Conservation (phyloP, 2,329 filamentous ascomycete species). For the Aspergillus melleus region DNA sequence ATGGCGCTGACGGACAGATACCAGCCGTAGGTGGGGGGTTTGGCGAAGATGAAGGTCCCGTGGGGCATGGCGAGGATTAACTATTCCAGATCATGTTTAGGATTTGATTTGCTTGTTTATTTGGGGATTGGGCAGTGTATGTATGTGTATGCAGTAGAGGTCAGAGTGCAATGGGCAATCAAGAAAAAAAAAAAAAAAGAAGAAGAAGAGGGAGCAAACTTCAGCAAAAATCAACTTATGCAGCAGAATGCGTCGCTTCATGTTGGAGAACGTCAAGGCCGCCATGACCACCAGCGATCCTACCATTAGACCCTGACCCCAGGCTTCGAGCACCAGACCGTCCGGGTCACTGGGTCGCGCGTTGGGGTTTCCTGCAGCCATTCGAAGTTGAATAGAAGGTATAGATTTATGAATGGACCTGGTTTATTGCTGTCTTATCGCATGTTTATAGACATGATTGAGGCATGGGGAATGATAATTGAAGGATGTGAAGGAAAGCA, state of each 20-base stretch:
- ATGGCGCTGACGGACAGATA: conserved; percentile 63
- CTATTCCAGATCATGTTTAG: conserved; percentile 30
- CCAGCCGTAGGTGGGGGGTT: conserved; percentile 60
- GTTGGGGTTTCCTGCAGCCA: conserved; percentile 14
- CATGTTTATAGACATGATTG: background rate
- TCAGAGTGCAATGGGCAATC: background rate
- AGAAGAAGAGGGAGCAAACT: conserved; percentile 29
- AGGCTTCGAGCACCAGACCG: conserved; percentile 46
- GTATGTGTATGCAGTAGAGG: background rate
- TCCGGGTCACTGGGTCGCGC: conserved; percentile 29
- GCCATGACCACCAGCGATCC: conserved; percentile 52
- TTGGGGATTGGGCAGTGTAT: background rate
- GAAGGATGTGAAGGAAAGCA: background rate
- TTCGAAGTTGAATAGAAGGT: background rate
- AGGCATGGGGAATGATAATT: background rate
- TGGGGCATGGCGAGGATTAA: conserved; percentile 58
- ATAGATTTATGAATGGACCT: background rate
- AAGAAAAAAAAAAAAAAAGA: too few species aligned
- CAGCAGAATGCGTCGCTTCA: conserved; percentile 48
- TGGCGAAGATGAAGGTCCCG: conserved; percentile 61
- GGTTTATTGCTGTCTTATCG: background rate
- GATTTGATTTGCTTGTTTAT: background rate
- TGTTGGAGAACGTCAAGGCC: conserved; percentile 51
- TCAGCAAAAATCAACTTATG: conserved; percentile 54
- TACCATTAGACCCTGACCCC: conserved; percentile 52